Evolutionary conservation across 2,329 filamentous ascomycete genomes (phyloP), one percentile per base, ranked within the genome.

Genomic region (Ophiosphaerella narmari): DNA sequence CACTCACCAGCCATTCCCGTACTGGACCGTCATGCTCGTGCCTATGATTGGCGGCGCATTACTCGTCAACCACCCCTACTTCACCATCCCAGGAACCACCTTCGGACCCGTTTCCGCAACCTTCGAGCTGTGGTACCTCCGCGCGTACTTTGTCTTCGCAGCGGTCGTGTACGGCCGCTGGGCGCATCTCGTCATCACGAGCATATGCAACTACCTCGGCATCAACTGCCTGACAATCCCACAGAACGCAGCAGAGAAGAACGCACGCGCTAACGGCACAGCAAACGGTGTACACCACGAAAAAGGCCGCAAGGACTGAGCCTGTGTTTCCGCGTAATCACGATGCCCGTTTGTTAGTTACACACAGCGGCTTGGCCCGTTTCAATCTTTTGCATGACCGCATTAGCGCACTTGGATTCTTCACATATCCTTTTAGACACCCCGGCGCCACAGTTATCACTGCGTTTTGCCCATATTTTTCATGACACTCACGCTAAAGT

Each of bases 191-290:
- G 92, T 97, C 40, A 91, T 96, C 66, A 89, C 86, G 55, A 89
- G 88, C 70, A 97, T 99, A 65, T 97, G 94, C 77, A 82, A 87
- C 46, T 97, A 89, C 75, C 78, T 99, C 21, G 91, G 90, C 55
- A 99, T 99, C 79, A 94, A 93, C 68, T 96, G 93, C 67, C 77
- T 99, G 59, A 97, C 92, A 1, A 97, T 99, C 53, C 76, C 77
- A 4, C 57, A 62, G 43, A 46, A 57, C 31, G 55, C 56, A 2
- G 57, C 48, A 18, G 68, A 72, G 39, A 69, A 68, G 52, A 62
- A 52, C 6, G 43, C 57, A 8, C 59, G 53, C 43, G 44, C 63
- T 13, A 72, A 71, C 29, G 68, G 68, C 24, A 38, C 53, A 21
- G 59, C 66, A 0, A 68, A 71, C 40, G 65, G 66, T 33, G 54